Conservation (phyloP, 139 green algal genomes). For the Zygnema circumcarinatum region DNA sequence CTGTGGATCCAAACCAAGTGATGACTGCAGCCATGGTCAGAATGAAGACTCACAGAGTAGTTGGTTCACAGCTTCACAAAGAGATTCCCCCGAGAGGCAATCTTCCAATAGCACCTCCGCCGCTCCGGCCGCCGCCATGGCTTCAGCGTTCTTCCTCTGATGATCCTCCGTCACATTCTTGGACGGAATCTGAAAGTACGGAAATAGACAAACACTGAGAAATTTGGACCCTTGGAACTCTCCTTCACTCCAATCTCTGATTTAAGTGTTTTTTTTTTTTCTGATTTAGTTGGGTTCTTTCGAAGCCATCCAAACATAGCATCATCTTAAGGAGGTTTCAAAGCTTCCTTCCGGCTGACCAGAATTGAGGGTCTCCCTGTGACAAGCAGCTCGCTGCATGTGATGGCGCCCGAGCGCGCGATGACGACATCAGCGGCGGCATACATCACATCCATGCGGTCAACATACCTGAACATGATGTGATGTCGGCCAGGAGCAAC, state of each 20-base stretch:
- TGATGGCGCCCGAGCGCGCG: conserved; percentile 65
- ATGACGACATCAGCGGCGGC: conserved; percentile 64
- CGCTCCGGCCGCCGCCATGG: conserved; percentile 52
- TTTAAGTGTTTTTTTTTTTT: no score
- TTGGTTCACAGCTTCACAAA: conserved; percentile 27
- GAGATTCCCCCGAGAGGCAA: conserved; percentile 8
- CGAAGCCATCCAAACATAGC: no score
- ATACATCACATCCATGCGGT: conserved; percentile 60
- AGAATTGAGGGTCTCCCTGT: conserved; percentile 60
- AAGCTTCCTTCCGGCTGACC: no score
- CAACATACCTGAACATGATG: conserved; percentile 51
- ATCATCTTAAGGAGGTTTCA: no score
- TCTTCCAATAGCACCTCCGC: conserved; percentile 52
- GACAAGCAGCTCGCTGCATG: conserved; percentile 67
- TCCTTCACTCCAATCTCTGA: no score
- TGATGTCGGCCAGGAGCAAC: no score
- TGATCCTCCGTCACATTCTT: conserved; percentile 68
- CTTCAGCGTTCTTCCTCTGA: conserved; percentile 61
- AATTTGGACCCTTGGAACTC: no score
- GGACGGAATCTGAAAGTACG: conserved; percentile 61
- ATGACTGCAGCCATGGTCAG: no score
- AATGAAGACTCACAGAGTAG: conserved; percentile 26
- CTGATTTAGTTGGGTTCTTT: no score
- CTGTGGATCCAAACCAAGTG: no score
- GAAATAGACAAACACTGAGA: no score